Percentiles rank a stretch among this genome's conserved stretches.
These are phyloP conservation scores for Penicillium sp. DNA, from an alignment of 2,329 filamentous ascomycete species.

Conservation along the genomic window DNA sequence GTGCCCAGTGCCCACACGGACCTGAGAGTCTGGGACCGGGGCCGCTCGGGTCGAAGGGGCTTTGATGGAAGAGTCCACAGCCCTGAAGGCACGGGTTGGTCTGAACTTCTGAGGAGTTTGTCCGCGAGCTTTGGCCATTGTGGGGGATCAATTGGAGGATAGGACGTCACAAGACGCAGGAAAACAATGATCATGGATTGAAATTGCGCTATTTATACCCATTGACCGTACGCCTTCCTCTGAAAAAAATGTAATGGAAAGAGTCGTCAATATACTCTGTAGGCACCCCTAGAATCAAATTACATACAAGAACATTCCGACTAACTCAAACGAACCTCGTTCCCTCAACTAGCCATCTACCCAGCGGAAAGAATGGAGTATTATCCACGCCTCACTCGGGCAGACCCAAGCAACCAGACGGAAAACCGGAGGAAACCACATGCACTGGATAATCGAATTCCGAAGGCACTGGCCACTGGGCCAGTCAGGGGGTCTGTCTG, in stretches of 20 bases:
- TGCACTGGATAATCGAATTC: neutral
- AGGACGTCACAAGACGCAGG: too few species aligned
- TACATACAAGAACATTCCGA: neutral
- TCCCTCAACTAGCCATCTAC: neutral
- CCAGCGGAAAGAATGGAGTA: neutral
- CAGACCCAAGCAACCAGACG: too few species aligned
- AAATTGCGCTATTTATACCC: too few species aligned
- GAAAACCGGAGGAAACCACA: neutral
- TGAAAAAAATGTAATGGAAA: too few species aligned
- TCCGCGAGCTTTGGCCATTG: neutral
- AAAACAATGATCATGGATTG: too few species aligned
- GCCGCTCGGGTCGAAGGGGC: neutral
- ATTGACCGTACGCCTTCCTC: too few species aligned
- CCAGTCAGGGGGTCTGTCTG: neutral
- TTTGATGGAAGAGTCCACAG: neutral
- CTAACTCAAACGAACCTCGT: neutral
- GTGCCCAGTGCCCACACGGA: neutral
- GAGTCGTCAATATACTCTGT: too few species aligned
- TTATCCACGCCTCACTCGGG: neutral
- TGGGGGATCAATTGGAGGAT: neutral
- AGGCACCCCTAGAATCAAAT: too few species aligned
- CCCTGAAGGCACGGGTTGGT: too few species aligned
- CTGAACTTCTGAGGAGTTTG: neutral
- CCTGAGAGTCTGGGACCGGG: neutral
- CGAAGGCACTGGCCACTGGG: neutral